Percentiles rank a stretch among this genome's conserved stretches.
Conservation (phyloP, 78 protist genomes). For the Abeoforma whisleri region DNA sequence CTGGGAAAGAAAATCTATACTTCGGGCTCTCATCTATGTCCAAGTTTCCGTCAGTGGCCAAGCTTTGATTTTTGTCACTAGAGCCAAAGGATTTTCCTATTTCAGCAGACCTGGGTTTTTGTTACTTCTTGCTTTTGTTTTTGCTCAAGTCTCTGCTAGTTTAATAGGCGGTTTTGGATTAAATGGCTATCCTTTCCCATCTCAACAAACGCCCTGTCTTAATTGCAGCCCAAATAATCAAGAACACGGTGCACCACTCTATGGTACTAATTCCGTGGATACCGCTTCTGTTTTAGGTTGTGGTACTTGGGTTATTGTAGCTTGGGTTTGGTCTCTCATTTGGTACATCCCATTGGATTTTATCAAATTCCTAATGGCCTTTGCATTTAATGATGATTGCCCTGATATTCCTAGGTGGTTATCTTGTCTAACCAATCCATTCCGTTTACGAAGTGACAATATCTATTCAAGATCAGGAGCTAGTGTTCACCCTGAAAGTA, state of each 20-base stretch:
- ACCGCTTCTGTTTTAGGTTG: neutral
- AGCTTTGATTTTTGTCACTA: slow-evolving; percentile 29
- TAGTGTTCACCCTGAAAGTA: too few species aligned
- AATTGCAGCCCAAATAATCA: too few species aligned
- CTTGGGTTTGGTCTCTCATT: neutral
- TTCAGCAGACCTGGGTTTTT: slow-evolving; percentile 55
- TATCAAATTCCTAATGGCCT: neutral
- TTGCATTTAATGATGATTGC: neutral
- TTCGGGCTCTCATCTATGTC: slow-evolving; percentile 4
- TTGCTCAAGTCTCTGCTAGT: slow-evolving; percentile 55
- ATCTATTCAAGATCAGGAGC: too few species aligned
- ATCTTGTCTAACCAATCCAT: too few species aligned
- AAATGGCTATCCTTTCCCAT: neutral
- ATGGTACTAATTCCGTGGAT: neutral
- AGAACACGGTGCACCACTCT: too few species aligned
- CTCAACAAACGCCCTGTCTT: too few species aligned
- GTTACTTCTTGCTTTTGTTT: slow-evolving; percentile 54
- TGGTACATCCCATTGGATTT: slow-evolving; percentile 12
- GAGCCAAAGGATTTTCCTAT: slow-evolving; percentile 54
- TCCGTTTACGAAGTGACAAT: too few species aligned
- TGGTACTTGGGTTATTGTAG: slow-evolving; percentile 1
- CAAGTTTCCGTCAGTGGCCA: neutral
- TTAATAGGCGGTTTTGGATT: slow-evolving; percentile 1
- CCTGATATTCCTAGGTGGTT: too few species aligned
- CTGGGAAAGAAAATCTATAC: slow-evolving; percentile 6